Base-by-base conservation (phyloP, 352 stramenopile genomes). In the Phytopythium kandeliae region DNA sequence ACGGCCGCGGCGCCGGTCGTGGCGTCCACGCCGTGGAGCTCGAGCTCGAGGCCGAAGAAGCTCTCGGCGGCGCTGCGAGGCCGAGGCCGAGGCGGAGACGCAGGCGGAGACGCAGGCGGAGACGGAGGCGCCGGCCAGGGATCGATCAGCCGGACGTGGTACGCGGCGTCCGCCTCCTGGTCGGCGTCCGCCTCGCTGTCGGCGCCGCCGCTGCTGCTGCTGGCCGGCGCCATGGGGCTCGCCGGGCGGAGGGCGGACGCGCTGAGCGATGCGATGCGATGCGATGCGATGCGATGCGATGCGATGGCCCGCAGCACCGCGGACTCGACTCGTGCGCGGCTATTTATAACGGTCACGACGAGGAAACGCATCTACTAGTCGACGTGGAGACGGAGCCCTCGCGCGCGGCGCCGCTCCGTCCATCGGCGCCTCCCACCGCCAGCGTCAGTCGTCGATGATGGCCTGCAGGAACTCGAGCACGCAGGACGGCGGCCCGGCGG, bases 31-130 rank as follows among this genome's bases (percentile, higher is more conserved):
- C 71, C 67, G 31, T 53, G 54, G 31, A 81, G 65, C 50, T 81
- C 71, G 0, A 81, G 65, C 37, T 76, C 50, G 21, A 81, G 45
- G 4, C 71, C 71, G 38, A 72, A 78, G 45, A 78, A 81, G 40
- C 40, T 46, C n/a, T 17, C 36, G 36, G 8, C 9, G 36, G n/a
- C n/a, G n/a, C n/a, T n/a, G n/a, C n/a, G n/a, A n/a, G 17, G 36
- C 4, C 15, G 3, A 22, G 7, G 40, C 16, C 22, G 40, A 21
- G 19, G 40, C 25, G 6, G 70, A 73, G n/a, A n/a, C n/a, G n/a
- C n/a, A n/a, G n/a, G n/a, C n/a, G n/a, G n/a, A n/a, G n/a, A n/a
- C n/a, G n/a, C n/a, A n/a, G n/a, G n/a, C 7, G 44, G 55, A 2
- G 44, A 45, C 24, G 9, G 28, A 31, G 40, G 43, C 5, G 60